A percentile compares a stretch with the other conserved stretches of the same genome.
Conservation (phyloP, 208 protist species). For the Crithidia acanthocephali region DNA sequence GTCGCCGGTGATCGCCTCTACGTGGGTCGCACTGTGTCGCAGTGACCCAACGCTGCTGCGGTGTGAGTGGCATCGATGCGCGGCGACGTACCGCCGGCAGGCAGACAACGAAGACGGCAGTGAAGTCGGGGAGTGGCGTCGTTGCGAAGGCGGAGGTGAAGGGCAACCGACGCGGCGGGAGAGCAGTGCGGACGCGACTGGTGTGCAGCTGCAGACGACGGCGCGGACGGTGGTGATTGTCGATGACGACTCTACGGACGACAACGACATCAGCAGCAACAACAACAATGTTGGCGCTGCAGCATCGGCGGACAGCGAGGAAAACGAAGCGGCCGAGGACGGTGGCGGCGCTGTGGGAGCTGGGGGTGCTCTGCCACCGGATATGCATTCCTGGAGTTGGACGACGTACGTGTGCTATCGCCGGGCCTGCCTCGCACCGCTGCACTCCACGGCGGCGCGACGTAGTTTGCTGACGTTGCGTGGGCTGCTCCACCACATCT, state of each 20-base stretch:
- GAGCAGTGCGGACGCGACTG: too few relatives aligned
- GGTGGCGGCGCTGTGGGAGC: background rate
- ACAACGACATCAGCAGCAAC: too few relatives aligned
- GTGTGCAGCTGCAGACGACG: too few relatives aligned
- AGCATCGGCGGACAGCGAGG: background rate
- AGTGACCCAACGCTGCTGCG: conserved; percentile 27
- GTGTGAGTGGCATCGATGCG: conserved; percentile 41
- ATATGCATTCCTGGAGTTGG: conserved; percentile 6
- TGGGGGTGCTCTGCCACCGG: background rate
- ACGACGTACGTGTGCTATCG: conserved; percentile 1
- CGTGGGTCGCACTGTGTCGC: conserved; percentile 62
- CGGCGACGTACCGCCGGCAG: background rate
- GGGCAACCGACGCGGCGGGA: background rate
- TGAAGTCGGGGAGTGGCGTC: background rate
- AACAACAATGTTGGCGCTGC: too few relatives aligned
- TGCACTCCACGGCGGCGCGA: background rate
- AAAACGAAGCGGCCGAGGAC: background rate
- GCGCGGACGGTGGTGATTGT: too few relatives aligned
- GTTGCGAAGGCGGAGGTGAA: background rate
- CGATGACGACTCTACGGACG: too few relatives aligned
- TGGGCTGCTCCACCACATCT: conserved; percentile 6
- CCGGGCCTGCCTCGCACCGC: conserved; percentile 3
- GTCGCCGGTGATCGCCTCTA: conserved; percentile 49
- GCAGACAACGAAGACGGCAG: background rate
- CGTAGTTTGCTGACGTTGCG: background rate